Base-by-base conservation (phyloP, 129 eudicot species). In the Dittrichia graveolens region DNA sequence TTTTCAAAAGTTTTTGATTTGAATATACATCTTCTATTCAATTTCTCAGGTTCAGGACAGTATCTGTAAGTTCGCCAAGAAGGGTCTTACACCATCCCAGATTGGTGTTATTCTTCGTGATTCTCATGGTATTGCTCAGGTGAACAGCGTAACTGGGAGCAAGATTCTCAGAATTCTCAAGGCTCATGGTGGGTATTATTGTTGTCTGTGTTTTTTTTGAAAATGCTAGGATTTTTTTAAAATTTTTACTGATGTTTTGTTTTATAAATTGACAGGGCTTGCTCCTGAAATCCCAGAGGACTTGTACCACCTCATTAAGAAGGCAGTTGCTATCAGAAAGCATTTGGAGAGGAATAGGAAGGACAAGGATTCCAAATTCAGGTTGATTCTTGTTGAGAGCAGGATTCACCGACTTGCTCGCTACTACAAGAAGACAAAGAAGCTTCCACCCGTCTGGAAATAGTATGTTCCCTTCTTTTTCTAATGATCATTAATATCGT, bases 81-180 rank as follows among this genome's bases (percentile, higher is more conserved):
- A 83, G 81, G 91, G 91, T 66, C 60, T 86, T 9, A 86, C 91
- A 3, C 91, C 91, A 9, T 86, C 91, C 2, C 88, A 86, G 43
- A 86, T 86, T 61, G 91, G 88, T 81, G 91, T 86, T 31, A 80
- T 83, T 50, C 91, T 86, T 61, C 88, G 88, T 83, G 91, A 86
- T 75, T 86, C 91, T 49, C 91, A 86, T 50, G 91, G 88, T 7
- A 86, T 86, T 67, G 88, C 91, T 50, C 91, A 86, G 75, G 91
- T 86, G 67, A 86, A 78, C 82, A 83, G 84, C 13, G 88, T 83
- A 31, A 86, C 88, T 4, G 88, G 91, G 7, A 86, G 79, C 84
- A 86, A 86, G 78, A 86, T 86, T 76, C 66, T 86, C 69, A 65
- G 84, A 11, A 86, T 86, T 14, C 82, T 86, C 44, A 83, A 86